Conservation (phyloP, 139 green algal genomes). For the Chlamydomonas sp. region DNA sequence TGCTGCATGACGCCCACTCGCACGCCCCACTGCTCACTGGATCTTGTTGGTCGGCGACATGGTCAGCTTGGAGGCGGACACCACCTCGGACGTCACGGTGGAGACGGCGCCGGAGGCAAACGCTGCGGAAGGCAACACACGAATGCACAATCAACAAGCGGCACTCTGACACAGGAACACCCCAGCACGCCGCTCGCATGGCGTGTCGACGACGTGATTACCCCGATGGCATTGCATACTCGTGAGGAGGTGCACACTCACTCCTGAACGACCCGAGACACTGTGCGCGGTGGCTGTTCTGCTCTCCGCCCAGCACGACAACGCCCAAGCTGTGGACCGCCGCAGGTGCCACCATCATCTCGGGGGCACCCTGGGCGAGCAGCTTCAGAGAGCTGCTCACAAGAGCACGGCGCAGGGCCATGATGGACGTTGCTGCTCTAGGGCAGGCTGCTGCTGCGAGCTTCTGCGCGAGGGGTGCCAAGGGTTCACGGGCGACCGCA, state of each 20-base stretch:
- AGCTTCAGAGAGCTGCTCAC: not conserved
- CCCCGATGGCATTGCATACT: not conserved
- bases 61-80: conserved; percentile 26
- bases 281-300: not conserved
- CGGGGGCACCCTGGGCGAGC: not conserved
- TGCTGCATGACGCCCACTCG: too few relatives aligned
- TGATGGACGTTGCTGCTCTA: too few relatives aligned
- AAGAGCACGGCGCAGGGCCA: conserved; percentile 7
- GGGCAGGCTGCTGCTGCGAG: too few relatives aligned
- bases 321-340: not conserved
- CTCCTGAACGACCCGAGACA: not conserved
- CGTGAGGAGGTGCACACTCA: not conserved
- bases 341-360: not conserved
- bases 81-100: conserved; percentile 1
- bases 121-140: not conserved
- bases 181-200: not conserved
- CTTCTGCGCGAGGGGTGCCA: too few relatives aligned
- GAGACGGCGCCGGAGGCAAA: conserved; percentile 7
- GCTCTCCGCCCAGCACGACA: not conserved
- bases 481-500: too few relatives aligned
- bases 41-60: conserved; percentile 40
- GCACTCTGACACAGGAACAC: not conserved
- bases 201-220: not conserved
- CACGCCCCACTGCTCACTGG: conserved; percentile 28
- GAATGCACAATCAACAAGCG: not conserved